Base-by-base conservation (phyloP, 805 yeast species). In the Candida sakaeoensis region DNA sequence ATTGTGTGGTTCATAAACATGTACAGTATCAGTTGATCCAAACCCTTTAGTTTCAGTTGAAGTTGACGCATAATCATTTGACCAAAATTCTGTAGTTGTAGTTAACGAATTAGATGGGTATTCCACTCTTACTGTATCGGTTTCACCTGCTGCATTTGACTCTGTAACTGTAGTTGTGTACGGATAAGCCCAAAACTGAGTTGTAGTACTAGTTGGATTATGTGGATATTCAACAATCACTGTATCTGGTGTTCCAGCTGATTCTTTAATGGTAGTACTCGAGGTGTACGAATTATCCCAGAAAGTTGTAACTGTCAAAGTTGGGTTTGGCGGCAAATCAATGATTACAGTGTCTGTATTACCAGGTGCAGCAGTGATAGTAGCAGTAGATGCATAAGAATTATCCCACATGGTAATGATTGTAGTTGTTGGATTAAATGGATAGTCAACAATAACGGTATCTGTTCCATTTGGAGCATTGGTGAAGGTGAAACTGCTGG, bases 301-400 rank as follows among this genome's bases (percentile, higher is more conserved):
- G n/a, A 24, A 25, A 10, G 10, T 28, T 4, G 33, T 19, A 4
- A 36, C 21, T 2, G 51, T 43, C 2, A 29, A 36, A 15, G 39
- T 27, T 17, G 25, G 33, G 12, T 27, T 28, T 36, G 35, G 19
- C 18, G 38, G 26, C 12, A n/a, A 18, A 13, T 32, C 32, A 26
- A 36, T 40, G 18, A 43, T 33, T 5, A 53, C 52, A 1, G 55
- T 51, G 4, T 40, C 51, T 8, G 54, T 48, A n/a, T 37, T 48
- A 12, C 51, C 56, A 5, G 48, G 42, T 3, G 47, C 16, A 16
- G 50, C 46, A 12, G 55, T 43, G 9, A 22, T 27, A 4, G 60
- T 57, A 13, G 24, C 24, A 16, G 26, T 28, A 4, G 14, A 10
- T n/a, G 52, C 51, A 44, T 23, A 23, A 7, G 43, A 12, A 13